Percentiles rank a stretch among this genome's conserved stretches.
These are phyloP conservation scores for Aspergillus nomiae DNA, from an alignment of 2,329 filamentous ascomycete species.

Conservation along the genomic window DNA sequence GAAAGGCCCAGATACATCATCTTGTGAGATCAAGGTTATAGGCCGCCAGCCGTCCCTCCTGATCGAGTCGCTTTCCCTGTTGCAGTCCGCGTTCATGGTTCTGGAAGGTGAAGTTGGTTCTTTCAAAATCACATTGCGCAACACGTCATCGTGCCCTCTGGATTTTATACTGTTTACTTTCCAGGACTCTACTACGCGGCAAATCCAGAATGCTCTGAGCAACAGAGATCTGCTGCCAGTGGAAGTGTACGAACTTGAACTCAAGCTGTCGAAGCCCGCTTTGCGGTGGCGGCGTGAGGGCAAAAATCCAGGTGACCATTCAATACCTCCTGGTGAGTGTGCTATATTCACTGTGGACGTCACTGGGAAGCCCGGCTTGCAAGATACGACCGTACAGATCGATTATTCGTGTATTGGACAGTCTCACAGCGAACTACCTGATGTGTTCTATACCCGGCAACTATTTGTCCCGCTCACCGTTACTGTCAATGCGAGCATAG, in stretches of 20 bases:
- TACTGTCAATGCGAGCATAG: slow-evolving; percentile 89
- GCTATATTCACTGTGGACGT: slow-evolving; percentile 81
- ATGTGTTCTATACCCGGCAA: slow-evolving; percentile 81
- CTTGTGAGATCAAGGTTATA: slow-evolving; percentile 70
- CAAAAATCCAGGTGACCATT: slow-evolving; percentile 51
- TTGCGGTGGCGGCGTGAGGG: slow-evolving; percentile 56
- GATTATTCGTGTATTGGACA: slow-evolving; percentile 83
- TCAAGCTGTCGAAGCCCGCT: slow-evolving; percentile 75
- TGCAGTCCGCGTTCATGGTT: slow-evolving; percentile 87
- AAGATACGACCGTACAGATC: slow-evolving; percentile 75
- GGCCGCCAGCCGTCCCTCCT: slow-evolving; percentile 74
- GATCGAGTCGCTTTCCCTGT: slow-evolving; percentile 74
- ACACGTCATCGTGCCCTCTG: slow-evolving; percentile 73
- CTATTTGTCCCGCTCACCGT: slow-evolving; percentile 78
- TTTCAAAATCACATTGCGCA: slow-evolving; percentile 79
- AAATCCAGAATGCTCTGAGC: slow-evolving; percentile 72
- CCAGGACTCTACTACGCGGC: slow-evolving; percentile 80
- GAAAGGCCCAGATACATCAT: slow-evolving; percentile 37
- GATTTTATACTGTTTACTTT: slow-evolving; percentile 88
- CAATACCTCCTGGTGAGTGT: slow-evolving; percentile 68
- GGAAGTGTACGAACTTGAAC: slow-evolving; percentile 83
- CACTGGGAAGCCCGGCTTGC: slow-evolving; percentile 81
- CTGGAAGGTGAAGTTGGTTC: slow-evolving; percentile 81
- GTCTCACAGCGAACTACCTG: slow-evolving; percentile 65
- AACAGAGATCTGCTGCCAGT: slow-evolving; percentile 76